Base-by-base conservation (phyloP, 2,329 filamentous ascomycete species). In the Nemania sp. region DNA sequence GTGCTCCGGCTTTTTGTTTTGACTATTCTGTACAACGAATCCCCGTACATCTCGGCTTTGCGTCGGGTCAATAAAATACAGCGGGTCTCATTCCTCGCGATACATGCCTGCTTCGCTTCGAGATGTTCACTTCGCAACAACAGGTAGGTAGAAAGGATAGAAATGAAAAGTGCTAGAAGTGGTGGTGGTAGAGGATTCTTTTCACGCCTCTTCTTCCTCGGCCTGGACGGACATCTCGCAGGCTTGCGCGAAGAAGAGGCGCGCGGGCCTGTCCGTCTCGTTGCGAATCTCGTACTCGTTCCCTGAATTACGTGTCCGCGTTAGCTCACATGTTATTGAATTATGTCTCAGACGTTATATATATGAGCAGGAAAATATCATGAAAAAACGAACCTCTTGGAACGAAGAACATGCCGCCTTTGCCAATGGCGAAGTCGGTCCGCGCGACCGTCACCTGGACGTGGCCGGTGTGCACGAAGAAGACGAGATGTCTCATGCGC, bases 401-500 rank as follows among this genome's bases (percentile, higher is more conserved):
- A 63, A 99, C 93, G 75, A 97, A 93, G 84, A 91, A 98, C 75
- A 93, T 90, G 54, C 94, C 94, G 42, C 94, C 93, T 68, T 90
- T 92, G 39, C 88, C 87, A 65, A 97, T 92, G 58, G 89, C 87
- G 73, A 99, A 98, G 63, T 83, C 80, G 21, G 84, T 89, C 65
- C 90, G 85, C 66, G 90, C 87, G 49, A 96, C 85, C 29, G 87
- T 90, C 18, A 97, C 93, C 66, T 87, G 81, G 18, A 97, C 92
- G 65, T 90, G 87, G 20, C 95, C 95, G 46, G 85, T 84, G 68
- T 92, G 89, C 32, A 99, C 90, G 69, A 96, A 97, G 75, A 98
- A 98, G 1, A 90, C 88, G 89, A 99, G 95, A 73, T 97, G 92
- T 91, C 97, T 98, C 78, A 90, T 93, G 64, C 94, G 85, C 37